Evolutionary conservation across 1,139 yeast species (phyloP).

Genomic region (Geotrichum histeridarum): DNA sequence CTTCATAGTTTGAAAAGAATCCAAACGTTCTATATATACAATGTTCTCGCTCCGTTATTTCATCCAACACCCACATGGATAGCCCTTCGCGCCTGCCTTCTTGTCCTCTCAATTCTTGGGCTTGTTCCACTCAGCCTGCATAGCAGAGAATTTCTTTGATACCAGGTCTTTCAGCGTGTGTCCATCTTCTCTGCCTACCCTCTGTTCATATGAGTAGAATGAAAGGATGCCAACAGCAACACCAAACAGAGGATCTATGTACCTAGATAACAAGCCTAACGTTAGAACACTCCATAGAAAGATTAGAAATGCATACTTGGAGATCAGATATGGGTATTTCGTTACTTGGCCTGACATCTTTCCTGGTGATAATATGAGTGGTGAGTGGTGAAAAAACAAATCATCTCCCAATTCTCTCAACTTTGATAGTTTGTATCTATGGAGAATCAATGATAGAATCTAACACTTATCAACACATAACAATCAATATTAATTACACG

Average conservation of each 20-base stretch:
- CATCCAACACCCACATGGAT: neutral
- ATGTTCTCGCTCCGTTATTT: too few species aligned
- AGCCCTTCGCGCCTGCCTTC: neutral
- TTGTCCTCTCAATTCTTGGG: neutral
- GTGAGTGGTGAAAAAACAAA: neutral
- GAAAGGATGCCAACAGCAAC: slow-evolving; percentile 18
- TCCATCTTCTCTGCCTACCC: slow-evolving; percentile 21
- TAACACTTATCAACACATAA: neutral
- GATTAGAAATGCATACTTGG: slow-evolving; percentile 12
- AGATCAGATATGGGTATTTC: slow-evolving; percentile 19
- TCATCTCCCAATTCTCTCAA: neutral
- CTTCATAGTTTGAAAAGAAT: too few species aligned
- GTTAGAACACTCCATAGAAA: neutral
- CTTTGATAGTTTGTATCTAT: neutral
- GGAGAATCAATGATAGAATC: neutral
- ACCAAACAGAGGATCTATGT: slow-evolving; percentile 20
- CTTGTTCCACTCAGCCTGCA: slow-evolving; percentile 1
- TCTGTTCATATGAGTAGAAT: slow-evolving; percentile 17
- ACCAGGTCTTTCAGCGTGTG: slow-evolving; percentile 16
- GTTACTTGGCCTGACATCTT: slow-evolving; percentile 15
- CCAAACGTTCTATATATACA: too few species aligned
- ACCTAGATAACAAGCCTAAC: slow-evolving; percentile 4
- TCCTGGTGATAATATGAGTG: neutral
- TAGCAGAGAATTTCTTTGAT: slow-evolving; percentile 1
- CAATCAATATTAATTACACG: slow-evolving; percentile 4